phyloP scores from a whole-genome alignment of 2,329 filamentous ascomycete genomes.

The Aspergillus brasiliensis region DNA sequence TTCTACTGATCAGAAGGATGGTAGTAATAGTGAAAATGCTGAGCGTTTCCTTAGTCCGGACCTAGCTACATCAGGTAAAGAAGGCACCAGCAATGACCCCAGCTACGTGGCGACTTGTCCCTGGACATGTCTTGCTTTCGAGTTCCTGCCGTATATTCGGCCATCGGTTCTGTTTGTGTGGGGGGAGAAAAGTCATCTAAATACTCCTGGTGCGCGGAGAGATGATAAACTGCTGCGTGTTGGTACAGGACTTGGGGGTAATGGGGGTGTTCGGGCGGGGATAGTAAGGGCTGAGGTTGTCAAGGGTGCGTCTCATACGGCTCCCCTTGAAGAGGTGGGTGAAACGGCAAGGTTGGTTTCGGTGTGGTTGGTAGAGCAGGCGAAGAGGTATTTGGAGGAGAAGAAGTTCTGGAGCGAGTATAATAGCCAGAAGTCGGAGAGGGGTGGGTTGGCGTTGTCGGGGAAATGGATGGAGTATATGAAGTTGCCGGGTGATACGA shows the following conservation, averaged over 20 bases:
- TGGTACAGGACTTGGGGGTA: slow-evolving; percentile 35
- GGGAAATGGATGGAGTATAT: background rate
- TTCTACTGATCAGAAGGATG: no score
- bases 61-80: background rate
- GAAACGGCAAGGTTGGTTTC: background rate
- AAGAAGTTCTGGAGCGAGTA: background rate
- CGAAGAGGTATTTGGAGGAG: background rate
- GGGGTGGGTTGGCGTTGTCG: background rate
- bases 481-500: background rate
- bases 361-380: background rate
- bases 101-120: slow-evolving; percentile 32
- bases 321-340: background rate
- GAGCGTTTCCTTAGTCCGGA: slow-evolving; percentile 39
- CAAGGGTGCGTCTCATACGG: background rate
- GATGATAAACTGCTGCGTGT: slow-evolving; percentile 33
- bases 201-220: slow-evolving; percentile 22
- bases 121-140: slow-evolving; percentile 31
- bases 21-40: background rate
- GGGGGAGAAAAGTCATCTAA: slow-evolving; percentile 22
- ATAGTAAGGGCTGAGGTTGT: slow-evolving; percentile 27
- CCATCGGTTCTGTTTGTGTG: slow-evolving; percentile 37
- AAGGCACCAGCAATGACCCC: slow-evolving; percentile 21
- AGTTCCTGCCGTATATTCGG: slow-evolving; percentile 31
- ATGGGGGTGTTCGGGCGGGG: slow-evolving; percentile 55
- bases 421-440: background rate